Conservation (phyloP, 495 filamentous ascomycete genomes). For the Neurospora sp. region DNA sequence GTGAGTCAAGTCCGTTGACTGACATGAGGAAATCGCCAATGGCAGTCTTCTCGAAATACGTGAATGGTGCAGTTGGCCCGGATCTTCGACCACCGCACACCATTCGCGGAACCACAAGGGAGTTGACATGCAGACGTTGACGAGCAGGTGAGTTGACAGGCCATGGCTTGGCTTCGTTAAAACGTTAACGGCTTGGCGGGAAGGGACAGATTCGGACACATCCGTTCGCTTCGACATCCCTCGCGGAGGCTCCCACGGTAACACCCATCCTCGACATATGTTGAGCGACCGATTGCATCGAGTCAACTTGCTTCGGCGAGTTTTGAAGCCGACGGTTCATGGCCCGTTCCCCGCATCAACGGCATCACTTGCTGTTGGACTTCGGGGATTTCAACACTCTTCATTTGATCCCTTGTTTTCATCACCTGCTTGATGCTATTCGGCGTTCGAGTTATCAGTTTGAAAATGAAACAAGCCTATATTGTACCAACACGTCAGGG, state of each 20-base stretch:
- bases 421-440: not conserved
- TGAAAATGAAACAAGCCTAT: not conserved
- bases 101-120: not conserved
- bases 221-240: not conserved
- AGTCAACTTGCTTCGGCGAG: not conserved
- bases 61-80: not conserved
- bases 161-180: not conserved
- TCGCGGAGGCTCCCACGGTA: constrained; percentile 6
- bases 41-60: not conserved
- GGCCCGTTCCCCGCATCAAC: not conserved
- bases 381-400: not conserved
- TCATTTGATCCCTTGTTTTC: not conserved
- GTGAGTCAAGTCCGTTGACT: not conserved
- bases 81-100: not conserved
- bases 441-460: not conserved
- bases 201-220: constrained; percentile 14
- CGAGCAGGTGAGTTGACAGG: constrained; percentile 1
- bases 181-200: not conserved
- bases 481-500: not conserved
- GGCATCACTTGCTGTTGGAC: not conserved
- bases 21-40: not conserved
- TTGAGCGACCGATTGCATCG: not conserved
- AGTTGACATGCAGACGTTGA: not conserved
- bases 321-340: not conserved
- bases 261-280: not conserved